These are phyloP conservation scores for Venturia effusa DNA, from an alignment of 2,329 filamentous ascomycete genomes.

Conservation along the genomic window DNA sequence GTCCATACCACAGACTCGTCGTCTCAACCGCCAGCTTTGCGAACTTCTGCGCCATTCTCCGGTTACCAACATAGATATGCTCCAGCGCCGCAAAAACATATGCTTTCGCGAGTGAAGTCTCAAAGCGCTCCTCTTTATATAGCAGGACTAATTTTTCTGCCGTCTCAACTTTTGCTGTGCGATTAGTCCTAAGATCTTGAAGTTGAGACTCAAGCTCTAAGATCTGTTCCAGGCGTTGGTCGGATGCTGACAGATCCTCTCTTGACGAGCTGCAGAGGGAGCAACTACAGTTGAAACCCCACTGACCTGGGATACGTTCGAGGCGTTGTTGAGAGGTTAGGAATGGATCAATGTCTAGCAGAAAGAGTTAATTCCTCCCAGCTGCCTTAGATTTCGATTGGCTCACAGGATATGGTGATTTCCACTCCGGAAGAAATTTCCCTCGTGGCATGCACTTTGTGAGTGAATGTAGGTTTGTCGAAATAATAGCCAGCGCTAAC, in stretches of 20 bases:
- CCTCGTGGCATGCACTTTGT: slow-evolving; percentile 27
- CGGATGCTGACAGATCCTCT: slow-evolving; percentile 22
- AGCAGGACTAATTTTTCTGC: slow-evolving; percentile 29
- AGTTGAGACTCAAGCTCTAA: slow-evolving; percentile 22
- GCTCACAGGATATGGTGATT: slow-evolving; percentile 30
- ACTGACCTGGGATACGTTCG: slow-evolving; percentile 21
- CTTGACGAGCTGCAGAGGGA: slow-evolving; percentile 22
- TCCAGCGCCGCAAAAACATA: slow-evolving; percentile 29
- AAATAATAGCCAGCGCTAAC: slow-evolving; percentile 26
- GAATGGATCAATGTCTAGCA: slow-evolving; percentile 21
- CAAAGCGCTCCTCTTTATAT: slow-evolving; percentile 26
- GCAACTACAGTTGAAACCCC: slow-evolving; percentile 32
- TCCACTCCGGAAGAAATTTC: slow-evolving; percentile 31
- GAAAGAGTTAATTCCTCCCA: too few relatives aligned
- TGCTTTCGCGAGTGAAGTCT: slow-evolving; percentile 23
- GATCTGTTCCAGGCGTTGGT: slow-evolving; percentile 25
- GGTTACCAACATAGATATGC: slow-evolving; percentile 27
- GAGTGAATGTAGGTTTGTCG: slow-evolving; percentile 25
- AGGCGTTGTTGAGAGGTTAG: slow-evolving; percentile 22
- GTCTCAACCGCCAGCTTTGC: slow-evolving; percentile 22
- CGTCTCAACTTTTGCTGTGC: slow-evolving; percentile 12
- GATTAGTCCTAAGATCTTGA: slow-evolving; percentile 22
- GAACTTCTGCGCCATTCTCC: slow-evolving; percentile 22
- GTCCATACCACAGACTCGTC: slow-evolving; percentile 17
- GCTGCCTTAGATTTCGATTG: too few relatives aligned